Conservation (phyloP, 352 stramenopile species). For the Pythium diclinum region DNA sequence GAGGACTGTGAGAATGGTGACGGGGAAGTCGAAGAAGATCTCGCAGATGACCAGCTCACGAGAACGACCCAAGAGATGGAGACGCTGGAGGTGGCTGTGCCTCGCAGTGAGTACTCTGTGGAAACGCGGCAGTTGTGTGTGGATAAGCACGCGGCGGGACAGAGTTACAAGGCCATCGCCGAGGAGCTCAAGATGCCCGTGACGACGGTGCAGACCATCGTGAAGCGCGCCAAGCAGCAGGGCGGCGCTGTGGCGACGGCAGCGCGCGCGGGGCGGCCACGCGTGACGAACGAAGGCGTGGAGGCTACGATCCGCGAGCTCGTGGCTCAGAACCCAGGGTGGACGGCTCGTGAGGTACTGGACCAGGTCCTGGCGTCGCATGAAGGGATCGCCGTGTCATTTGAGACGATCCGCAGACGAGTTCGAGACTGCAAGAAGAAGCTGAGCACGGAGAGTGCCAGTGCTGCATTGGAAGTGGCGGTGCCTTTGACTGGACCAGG, state of each 20-base stretch:
- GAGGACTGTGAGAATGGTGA: slow-evolving; percentile 1
- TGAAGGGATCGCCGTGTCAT: slow-evolving; percentile 29
- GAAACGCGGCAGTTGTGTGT: slow-evolving; percentile 28
- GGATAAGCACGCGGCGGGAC: slow-evolving; percentile 17
- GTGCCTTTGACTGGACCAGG: not conserved
- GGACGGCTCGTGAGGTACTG: slow-evolving; percentile 31
- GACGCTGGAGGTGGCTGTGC: not conserved
- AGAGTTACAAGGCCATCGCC: slow-evolving; percentile 32
- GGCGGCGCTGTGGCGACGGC: slow-evolving; percentile 20
- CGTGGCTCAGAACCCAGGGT: slow-evolving; percentile 18
- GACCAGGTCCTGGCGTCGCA: slow-evolving; percentile 22
- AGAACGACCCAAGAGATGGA: not conserved
- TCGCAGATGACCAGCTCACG: not conserved
- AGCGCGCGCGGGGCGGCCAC: slow-evolving; percentile 31
- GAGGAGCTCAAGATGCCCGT: slow-evolving; percentile 30
- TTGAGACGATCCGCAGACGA: slow-evolving; percentile 41
- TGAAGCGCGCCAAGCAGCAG: slow-evolving; percentile 35
- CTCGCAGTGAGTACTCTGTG: slow-evolving; percentile 28
- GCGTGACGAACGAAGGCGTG: slow-evolving; percentile 29
- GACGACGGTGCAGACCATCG: slow-evolving; percentile 34
- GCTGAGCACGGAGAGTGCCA: not conserved
- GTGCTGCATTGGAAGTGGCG: not conserved
- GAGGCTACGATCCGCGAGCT: slow-evolving; percentile 32
- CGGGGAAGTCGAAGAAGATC: not conserved
- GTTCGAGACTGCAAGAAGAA: slow-evolving; percentile 32